Base-by-base conservation (phyloP, 2,329 filamentous ascomycete genomes). In the Fusarium brevicatenulatum region DNA sequence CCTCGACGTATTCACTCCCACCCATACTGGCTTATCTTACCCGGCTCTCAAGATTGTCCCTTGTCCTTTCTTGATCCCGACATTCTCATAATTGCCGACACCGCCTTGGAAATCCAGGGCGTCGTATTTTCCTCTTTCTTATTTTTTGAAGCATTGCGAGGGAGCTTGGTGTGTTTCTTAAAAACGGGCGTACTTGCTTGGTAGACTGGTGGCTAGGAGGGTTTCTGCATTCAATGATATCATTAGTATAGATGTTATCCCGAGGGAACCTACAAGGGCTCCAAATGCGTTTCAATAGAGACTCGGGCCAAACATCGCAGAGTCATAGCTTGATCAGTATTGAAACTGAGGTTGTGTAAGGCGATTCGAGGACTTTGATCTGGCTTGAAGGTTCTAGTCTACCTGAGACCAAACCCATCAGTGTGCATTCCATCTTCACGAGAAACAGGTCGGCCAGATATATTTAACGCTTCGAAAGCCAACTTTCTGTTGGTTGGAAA, bases 91-190 rank as follows among this genome's bases (percentile, higher is more conserved):
- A 55, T 55, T 55, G 46, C 39, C 37, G 64, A 52, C 58, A 56
- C 43, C 42, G 47, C 44, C 46, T 66, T 73, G 60, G 60, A 57
- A 44, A 70, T 32, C 15, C 36, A 72, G 43, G 54, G 49, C 65
- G 18, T 47, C 42, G 16, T 23, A 28, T 47, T 57, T 34, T 64
- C 61, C 36, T 50, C 58, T 63, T 70, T 71, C 59, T 40, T 47
- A 37, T 47, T 70, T 59, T 59, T 72, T 68, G 42, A 67, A 72
- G 70, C 76, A 78, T 78, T 73, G 76, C 74, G 75, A 76, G 74
- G 76, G 76, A 77, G 76, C 76, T 76, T 40, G 28, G 63, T 73
- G 75, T 73, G 74, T 78, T 78, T 68, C 53, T 59, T 70, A 65
- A 61, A 63, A 67, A 70, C 49, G 62, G 74, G 71, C 52, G 63